Conservation (phyloP, 768 basidiomycete species). For the Tremella mesenterica region DNA sequence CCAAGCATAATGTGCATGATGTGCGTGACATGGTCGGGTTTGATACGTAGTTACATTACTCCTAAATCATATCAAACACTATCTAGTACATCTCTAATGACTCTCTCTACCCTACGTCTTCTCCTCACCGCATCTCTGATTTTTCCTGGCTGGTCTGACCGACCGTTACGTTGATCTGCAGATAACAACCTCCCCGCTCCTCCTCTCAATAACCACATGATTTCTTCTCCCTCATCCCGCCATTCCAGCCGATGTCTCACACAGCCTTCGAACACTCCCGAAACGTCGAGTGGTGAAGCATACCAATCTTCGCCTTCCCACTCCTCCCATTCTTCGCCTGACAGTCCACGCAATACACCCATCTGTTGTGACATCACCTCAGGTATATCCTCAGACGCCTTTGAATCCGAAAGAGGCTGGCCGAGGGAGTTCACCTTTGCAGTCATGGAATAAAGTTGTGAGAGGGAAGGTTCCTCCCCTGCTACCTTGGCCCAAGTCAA, state of each 20-base stretch:
- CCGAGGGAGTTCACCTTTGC: neutral
- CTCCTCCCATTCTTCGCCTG: neutral
- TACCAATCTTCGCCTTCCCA: constrained; percentile 13
- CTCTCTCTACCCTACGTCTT: neutral
- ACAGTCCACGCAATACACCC: neutral
- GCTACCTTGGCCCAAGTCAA: constrained; percentile 27
- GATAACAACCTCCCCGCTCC: neutral
- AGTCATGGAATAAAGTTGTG: neutral
- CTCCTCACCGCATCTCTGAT: too few relatives aligned
- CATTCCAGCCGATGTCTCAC: constrained; percentile 19
- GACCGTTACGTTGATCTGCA: neutral
- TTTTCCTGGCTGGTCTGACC: too few relatives aligned
- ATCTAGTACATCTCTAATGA: neutral
- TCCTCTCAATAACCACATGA: constrained; percentile 34
- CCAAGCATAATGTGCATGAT: too few relatives aligned
- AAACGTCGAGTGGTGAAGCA: constrained; percentile 17
- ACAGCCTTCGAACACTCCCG: constrained; percentile 13
- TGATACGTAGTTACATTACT: too few relatives aligned
- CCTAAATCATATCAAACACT: neutral
- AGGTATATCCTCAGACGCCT: neutral
- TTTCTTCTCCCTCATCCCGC: constrained; percentile 16
- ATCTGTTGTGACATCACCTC: neutral
- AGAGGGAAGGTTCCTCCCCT: constrained; percentile 26
- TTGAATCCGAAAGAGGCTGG: neutral
- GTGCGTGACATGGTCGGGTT: too few relatives aligned